These are phyloP conservation scores for Fusarium papillatum DNA, from an alignment of 2,329 filamentous ascomycete species.

Conservation along the genomic window DNA sequence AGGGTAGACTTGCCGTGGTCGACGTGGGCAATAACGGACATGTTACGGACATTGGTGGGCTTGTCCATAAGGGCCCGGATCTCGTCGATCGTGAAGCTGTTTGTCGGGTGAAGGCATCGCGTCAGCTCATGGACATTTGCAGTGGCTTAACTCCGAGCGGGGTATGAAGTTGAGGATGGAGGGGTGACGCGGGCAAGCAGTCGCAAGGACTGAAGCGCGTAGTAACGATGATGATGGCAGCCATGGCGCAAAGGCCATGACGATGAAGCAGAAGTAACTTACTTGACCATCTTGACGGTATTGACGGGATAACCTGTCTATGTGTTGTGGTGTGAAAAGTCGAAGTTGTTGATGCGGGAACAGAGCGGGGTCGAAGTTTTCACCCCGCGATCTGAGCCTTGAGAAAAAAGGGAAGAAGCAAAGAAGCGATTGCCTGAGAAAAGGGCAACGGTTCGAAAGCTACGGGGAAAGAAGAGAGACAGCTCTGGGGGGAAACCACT, in stretches of 20 bases:
- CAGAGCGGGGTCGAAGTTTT: slow-evolving; percentile 62
- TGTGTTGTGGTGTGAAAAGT: slow-evolving; percentile 50
- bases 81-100: slow-evolving; percentile 98
- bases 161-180: slow-evolving; percentile 46
- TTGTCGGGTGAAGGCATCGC: slow-evolving; percentile 49
- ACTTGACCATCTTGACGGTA: slow-evolving; percentile 99
- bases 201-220: not conserved
- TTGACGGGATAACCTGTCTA: slow-evolving; percentile 64
- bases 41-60: slow-evolving; percentile 87
- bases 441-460: slow-evolving; percentile 46
- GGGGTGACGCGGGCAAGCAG: slow-evolving; percentile 22
- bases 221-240: slow-evolving; percentile 11
- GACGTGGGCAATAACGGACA: slow-evolving; percentile 99
- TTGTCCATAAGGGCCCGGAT: slow-evolving; percentile 85
- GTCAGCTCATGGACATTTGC: slow-evolving; percentile 60
- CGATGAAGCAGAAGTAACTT: slow-evolving; percentile 65
- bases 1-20: slow-evolving; percentile 99
- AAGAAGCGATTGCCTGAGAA: slow-evolving; percentile 44
- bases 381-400: slow-evolving; percentile 53
- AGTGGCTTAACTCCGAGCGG: slow-evolving; percentile 56
- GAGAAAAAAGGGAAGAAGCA: slow-evolving; percentile 39
- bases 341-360: slow-evolving; percentile 51
- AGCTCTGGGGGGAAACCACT: slow-evolving; percentile 52
- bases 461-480: slow-evolving; percentile 52
- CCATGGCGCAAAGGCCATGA: not conserved